Conservation (phyloP, 371 early-diverging fungal genomes). For the Mortierella sp. region DNA sequence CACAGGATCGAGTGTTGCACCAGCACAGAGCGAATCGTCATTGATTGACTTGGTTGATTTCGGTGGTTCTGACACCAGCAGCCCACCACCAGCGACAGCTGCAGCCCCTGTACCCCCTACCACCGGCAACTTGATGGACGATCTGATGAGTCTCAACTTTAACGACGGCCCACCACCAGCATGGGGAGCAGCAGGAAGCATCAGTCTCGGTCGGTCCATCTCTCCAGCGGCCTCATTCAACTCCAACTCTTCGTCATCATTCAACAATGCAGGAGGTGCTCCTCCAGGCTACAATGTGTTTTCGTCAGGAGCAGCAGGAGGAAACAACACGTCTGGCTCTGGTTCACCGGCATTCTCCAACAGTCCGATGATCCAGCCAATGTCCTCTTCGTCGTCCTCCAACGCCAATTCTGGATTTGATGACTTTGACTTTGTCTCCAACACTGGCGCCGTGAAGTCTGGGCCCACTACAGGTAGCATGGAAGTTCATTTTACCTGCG, state of each 20-base stretch:
- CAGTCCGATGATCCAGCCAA: constrained; percentile 32
- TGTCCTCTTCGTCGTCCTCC: constrained; percentile 25
- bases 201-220: constrained; percentile 33
- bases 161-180: constrained; percentile 56
- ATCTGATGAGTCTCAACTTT: constrained; percentile 54
- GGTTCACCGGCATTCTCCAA: constrained; percentile 39
- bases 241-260: constrained; percentile 13
- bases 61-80: constrained; percentile 26
- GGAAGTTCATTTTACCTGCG: not conserved
- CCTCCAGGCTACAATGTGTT: constrained; percentile 37
- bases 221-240: constrained; percentile 14
- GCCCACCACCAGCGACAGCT: constrained; percentile 11
- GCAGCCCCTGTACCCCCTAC: constrained; percentile 25
- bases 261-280: not conserved
- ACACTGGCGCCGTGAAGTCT: constrained; percentile 28
- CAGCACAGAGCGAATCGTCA: constrained; percentile 31
- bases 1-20: constrained; percentile 22
- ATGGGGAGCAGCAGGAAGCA: constrained; percentile 55
- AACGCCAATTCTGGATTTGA: constrained; percentile 36
- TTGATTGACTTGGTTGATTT: constrained; percentile 45
- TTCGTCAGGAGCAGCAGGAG: constrained; percentile 5
- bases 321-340: constrained; percentile 14
- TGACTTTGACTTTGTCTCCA: constrained; percentile 56
- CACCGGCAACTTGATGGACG: constrained; percentile 54
- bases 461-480: constrained; percentile 37